Conservation (phyloP, 2,329 filamentous ascomycete genomes). For the Pseudocercospora ulei region DNA sequence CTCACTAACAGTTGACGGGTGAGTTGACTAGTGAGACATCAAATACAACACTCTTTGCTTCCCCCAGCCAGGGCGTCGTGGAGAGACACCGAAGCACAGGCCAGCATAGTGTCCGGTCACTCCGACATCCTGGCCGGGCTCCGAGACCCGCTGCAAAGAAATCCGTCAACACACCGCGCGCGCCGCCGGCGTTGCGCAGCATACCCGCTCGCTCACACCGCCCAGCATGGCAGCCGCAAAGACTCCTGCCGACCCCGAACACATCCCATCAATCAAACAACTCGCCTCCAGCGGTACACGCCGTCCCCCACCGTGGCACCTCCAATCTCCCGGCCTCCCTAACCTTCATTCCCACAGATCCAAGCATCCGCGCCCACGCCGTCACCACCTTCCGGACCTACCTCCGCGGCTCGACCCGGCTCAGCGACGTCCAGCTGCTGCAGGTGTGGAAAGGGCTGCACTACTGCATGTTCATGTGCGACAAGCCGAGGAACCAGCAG, state of each 20-base stretch:
- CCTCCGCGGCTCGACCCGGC: constrained; percentile 54
- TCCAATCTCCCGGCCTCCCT: too few species aligned
- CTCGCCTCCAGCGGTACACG: constrained; percentile 69
- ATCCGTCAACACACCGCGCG: too few species aligned
- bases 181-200: constrained; percentile 4
- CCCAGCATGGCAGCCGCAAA: constrained; percentile 19
- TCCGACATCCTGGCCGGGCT: too few species aligned
- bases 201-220: constrained; percentile 1
- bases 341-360: too few species aligned
- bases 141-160: too few species aligned
- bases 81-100: too few species aligned
- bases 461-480: constrained; percentile 82
- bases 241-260: constrained; percentile 11
- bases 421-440: constrained; percentile 61
- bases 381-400: constrained; percentile 68
- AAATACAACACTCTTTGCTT: too few species aligned
- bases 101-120: too few species aligned
- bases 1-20: too few species aligned
- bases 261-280: constrained; percentile 62
- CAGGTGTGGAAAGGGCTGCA: constrained; percentile 95
- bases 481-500: constrained; percentile 80
- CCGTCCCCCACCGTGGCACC: constrained; percentile 38
- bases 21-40: too few species aligned
- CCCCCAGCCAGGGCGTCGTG: too few species aligned
- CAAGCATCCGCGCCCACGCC: constrained; percentile 36